phyloP scores from a whole-genome alignment of 2,329 filamentous ascomycete genomes.

The Cercospora janseana region DNA sequence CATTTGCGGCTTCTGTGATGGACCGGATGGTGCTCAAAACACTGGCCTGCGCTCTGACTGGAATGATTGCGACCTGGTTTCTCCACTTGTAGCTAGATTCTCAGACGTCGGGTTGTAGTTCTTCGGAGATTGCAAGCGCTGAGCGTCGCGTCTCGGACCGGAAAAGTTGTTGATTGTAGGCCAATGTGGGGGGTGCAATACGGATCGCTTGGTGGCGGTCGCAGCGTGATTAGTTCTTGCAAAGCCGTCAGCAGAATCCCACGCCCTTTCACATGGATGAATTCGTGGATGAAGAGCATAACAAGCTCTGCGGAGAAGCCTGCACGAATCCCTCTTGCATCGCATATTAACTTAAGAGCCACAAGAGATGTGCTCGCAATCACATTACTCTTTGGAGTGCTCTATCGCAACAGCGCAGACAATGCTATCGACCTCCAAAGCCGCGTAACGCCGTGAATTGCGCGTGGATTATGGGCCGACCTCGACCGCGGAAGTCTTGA shows the following conservation, averaged over 20 bases:
- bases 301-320: conserved; percentile 14
- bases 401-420: too few species aligned
- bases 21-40: too few species aligned
- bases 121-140: not conserved
- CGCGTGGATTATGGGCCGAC: not conserved
- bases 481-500: not conserved
- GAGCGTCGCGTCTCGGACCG: not conserved
- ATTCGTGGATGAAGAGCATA: not conserved
- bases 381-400: too few species aligned
- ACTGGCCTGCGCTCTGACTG: too few species aligned
- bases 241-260: not conserved
- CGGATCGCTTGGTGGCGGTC: conserved; percentile 5
- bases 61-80: too few species aligned
- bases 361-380: too few species aligned
- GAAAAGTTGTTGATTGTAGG: not conserved
- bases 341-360: too few species aligned
- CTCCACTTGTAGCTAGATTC: too few species aligned
- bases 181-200: not conserved
- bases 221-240: conserved; percentile 5
- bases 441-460: conserved; percentile 3
- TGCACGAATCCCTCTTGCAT: conserved; percentile 4
- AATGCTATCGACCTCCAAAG: not conserved
- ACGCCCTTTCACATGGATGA: not conserved
- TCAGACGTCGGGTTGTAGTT: too few species aligned
- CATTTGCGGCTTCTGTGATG: too few species aligned